Percentiles rank a stretch among this genome's conserved stretches.
Conservation (phyloP, 2,329 filamentous ascomycete genomes). For the Sclerotinia sclerotiorum region DNA sequence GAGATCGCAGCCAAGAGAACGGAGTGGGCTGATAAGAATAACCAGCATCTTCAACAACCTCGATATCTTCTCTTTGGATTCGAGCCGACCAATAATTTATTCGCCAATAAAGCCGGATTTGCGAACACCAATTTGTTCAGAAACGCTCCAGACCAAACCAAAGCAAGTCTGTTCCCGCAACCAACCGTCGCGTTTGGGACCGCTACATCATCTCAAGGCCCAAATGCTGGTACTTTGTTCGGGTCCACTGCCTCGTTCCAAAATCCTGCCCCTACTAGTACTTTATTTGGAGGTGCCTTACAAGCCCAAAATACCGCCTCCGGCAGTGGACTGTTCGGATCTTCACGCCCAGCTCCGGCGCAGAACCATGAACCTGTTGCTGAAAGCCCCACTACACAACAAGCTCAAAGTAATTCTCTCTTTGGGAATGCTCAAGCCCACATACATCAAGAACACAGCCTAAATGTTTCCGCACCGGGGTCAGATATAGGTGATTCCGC, state of each 20-base stretch:
- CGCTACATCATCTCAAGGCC: background rate
- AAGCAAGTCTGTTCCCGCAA: slow-evolving; percentile 5
- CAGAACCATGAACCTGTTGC: background rate
- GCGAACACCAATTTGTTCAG: background rate
- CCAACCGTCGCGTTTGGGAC: background rate
- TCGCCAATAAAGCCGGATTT: slow-evolving; percentile 10
- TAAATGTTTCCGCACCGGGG: background rate
- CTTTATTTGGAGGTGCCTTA: background rate
- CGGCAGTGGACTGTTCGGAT: background rate
- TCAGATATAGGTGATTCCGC: background rate
- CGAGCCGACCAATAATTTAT: background rate
- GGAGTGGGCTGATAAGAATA: slow-evolving; percentile 26
- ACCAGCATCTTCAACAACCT: slow-evolving; percentile 39
- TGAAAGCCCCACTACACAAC: background rate
- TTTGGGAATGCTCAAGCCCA: background rate
- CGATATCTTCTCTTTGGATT: slow-evolving; percentile 15
- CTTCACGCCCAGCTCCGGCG: background rate
- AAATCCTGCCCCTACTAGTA: background rate
- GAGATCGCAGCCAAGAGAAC: slow-evolving; percentile 44
- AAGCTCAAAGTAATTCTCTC: background rate
- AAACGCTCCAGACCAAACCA: background rate
- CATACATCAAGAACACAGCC: background rate
- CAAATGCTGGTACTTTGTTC: background rate
- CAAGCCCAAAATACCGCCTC: background rate
- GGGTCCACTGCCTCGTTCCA: background rate